phyloP scores from a whole-genome alignment of 495 filamentous ascomycete species.

The Immersiella caudata region DNA sequence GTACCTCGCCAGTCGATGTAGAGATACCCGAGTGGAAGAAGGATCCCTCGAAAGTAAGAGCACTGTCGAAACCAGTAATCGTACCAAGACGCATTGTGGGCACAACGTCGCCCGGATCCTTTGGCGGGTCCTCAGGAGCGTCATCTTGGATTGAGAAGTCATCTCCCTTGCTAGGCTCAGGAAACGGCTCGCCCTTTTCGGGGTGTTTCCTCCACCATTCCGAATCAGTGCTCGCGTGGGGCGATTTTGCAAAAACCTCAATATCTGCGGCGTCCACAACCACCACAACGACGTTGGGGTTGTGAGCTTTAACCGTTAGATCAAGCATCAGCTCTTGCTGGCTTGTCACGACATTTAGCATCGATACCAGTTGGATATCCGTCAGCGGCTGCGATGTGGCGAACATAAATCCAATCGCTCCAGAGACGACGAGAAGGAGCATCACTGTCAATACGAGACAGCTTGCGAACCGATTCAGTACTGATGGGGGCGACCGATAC shows the following conservation, averaged over 20 bases:
- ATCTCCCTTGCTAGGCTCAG: constrained; percentile 26
- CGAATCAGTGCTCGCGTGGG: constrained; percentile 74
- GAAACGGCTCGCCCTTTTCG: constrained; percentile 39
- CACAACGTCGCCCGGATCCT: constrained; percentile 54
- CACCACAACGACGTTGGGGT: constrained; percentile 88
- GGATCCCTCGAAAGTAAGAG: constrained; percentile 83
- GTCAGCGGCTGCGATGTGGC: constrained; percentile 86
- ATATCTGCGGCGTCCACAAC: constrained; percentile 82
- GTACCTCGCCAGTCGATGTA: constrained; percentile 77
- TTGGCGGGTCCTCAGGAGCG: constrained; percentile 68
- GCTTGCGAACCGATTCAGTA: constrained; percentile 73
- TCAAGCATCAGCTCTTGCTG: constrained; percentile 97
- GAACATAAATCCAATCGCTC: constrained; percentile 82
- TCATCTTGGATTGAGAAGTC: constrained; percentile 35
- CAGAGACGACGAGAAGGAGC: constrained; percentile 74
- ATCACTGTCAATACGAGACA: constrained; percentile 76
- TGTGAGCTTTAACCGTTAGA: constrained; percentile 80
- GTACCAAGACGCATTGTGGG: constrained; percentile 89
- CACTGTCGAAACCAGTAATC: constrained; percentile 83
- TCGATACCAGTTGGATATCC: constrained; percentile 71
- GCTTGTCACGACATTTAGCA: constrained; percentile 88
- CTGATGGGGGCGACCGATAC: constrained; percentile 61
- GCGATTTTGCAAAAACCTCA: constrained; percentile 91
- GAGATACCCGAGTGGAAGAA: constrained; percentile 70
- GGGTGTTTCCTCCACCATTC: constrained; percentile 67